These are phyloP conservation scores for Apiospora sp. DNA, from an alignment of 2,329 filamentous ascomycete genomes.

Conservation along the genomic window DNA sequence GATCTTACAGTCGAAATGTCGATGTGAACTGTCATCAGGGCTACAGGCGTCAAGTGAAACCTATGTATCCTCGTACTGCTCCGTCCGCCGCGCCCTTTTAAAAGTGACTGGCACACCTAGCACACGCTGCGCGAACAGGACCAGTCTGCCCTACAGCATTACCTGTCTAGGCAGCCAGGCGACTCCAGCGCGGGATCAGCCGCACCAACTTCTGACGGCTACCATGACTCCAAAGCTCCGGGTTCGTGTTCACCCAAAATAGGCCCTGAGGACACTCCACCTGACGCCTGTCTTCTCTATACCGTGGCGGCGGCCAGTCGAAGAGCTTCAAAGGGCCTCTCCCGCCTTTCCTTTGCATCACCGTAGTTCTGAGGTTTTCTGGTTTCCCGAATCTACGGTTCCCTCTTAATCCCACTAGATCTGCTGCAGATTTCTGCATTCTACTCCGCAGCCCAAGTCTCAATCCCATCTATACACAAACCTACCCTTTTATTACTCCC, in stretches of 20 bases:
- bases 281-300: slow-evolving; percentile 37
- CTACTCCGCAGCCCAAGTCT: neutral
- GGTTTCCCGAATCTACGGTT: neutral
- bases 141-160: slow-evolving; percentile 4
- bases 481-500: neutral
- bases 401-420: neutral
- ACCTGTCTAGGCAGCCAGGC: slow-evolving; percentile 25
- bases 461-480: slow-evolving; percentile 12
- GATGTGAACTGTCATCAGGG: neutral
- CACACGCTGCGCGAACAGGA: neutral
- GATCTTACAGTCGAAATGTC: neutral
- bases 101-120: neutral
- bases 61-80: neutral
- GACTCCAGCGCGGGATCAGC: slow-evolving; percentile 41
- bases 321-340: slow-evolving; percentile 29
- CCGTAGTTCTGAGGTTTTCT: neutral
- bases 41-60: neutral
- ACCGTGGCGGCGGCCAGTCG: slow-evolving; percentile 31
- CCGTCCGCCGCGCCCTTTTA: neutral
- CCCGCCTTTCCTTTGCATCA: neutral
- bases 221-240: slow-evolving; percentile 41
- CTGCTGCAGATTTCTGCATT: neutral
- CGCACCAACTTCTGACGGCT: slow-evolving; percentile 42
- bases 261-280: slow-evolving; percentile 43
- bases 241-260: slow-evolving; percentile 23